These are phyloP conservation scores for Elymus sibiricus DNA, from an alignment of 176 grass and related monocot genomes.

Conservation along the genomic window DNA sequence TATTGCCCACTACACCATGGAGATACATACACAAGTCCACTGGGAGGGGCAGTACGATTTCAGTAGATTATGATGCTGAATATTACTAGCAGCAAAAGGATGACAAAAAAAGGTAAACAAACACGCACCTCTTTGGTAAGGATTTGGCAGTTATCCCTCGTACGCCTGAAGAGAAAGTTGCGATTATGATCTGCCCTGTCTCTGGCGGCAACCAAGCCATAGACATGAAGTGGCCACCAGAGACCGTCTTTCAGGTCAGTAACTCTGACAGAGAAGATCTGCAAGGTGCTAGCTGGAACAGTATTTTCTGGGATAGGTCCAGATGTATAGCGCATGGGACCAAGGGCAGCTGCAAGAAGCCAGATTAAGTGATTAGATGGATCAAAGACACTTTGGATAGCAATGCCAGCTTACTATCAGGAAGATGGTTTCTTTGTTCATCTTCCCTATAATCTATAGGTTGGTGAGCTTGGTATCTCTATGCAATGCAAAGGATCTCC, in stretches of 20 bases:
- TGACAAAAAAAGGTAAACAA: not conserved
- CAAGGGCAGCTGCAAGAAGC: not conserved
- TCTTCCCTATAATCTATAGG: not conserved
- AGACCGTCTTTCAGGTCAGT: not conserved
- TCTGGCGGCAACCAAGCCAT: not conserved
- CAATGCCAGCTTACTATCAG: not conserved
- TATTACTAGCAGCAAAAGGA: not conserved
- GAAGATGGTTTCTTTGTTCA: not conserved
- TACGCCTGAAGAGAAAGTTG: not conserved
- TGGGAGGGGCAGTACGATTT: not conserved
- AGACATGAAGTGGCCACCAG: not conserved
- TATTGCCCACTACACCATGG: too few relatives aligned
- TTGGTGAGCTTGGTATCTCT: too few relatives aligned
- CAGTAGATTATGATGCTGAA: not conserved
- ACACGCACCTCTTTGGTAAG: not conserved
- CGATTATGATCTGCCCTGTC: not conserved
- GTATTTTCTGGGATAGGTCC: not conserved
- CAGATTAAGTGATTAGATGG: not conserved
- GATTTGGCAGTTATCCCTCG: not conserved
- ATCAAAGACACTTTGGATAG: not conserved
- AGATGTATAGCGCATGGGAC: not conserved
- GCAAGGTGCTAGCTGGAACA: not conserved
- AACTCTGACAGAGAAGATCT: not conserved
- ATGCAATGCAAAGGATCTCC: too few relatives aligned
- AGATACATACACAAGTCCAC: too few relatives aligned